Base-by-base conservation (phyloP, 169 alveolate genomes). In the Babesia gibsoni region DNA sequence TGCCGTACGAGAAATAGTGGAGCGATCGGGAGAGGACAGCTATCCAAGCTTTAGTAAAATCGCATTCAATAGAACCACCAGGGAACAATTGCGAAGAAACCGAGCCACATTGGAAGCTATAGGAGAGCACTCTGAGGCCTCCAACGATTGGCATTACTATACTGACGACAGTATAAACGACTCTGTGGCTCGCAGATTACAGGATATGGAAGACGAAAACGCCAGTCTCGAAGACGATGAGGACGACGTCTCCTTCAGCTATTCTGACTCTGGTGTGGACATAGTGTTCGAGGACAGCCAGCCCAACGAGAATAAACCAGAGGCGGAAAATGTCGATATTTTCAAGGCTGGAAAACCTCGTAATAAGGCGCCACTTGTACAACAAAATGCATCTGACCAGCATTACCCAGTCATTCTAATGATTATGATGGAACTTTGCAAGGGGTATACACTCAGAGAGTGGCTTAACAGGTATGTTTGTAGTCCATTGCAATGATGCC, bases 391-490 rank as follows among this genome's bases (percentile, higher is more conserved):
- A 12, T 5, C 10, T 6, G 66, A 46, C 14, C 32, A 79, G 33
- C 73, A 64, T 14, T 84, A 72, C 46, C 89, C 86, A 23, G 86
- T 84, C 18, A 92, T 84, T 12, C 86, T 90, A 49, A 77, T 91
- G 73, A 87, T 92, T n/a, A 94, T 90, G 43, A 92, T 92, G 96
- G 96, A 92, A 65, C 70, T 91, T 43, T 91, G 95, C 73, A 61
- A 78, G 29, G 96, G 96, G 0, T 80, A 72, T 49, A 91, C 96
- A n/a, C 82, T 92, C 12, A 82, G 96, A 22, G 88, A 90, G 64
- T 92, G 96, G 96, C 81, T 92, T 29, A 88, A 88, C 70, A 66
- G 90, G 52, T 35, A 4, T 2, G 67, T 3, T 0, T 1, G 3
- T n/a, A 30, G 8, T 16, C 2, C n/a, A 25, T 3, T 8, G 0